phyloP scores from a whole-genome alignment of 2,329 filamentous ascomycete genomes.

The Hypomyces rosellus region DNA sequence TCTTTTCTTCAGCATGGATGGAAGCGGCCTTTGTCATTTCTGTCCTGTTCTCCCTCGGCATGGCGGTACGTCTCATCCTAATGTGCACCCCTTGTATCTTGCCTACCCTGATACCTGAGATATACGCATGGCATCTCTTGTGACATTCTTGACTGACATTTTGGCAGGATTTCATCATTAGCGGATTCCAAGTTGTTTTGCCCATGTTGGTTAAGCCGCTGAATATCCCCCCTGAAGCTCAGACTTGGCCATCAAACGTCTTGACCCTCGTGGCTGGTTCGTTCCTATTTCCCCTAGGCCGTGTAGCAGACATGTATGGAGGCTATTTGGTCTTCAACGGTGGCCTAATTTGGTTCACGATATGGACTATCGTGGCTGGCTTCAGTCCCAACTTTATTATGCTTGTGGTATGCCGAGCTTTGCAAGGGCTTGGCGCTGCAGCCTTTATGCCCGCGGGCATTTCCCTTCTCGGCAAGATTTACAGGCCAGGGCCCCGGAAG shows the following conservation, averaged over 20 bases:
- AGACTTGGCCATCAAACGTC: constrained; percentile 58
- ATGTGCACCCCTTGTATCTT: no score
- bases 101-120: no score
- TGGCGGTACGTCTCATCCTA: constrained; percentile 38
- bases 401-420: constrained; percentile 61
- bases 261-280: constrained; percentile 49
- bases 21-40: constrained; percentile 56
- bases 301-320: constrained; percentile 52
- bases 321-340: constrained; percentile 51
- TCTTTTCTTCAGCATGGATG: constrained; percentile 44
- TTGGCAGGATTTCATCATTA: constrained; percentile 61
- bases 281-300: constrained; percentile 56
- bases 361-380: constrained; percentile 60
- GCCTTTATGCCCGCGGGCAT: constrained; percentile 63
- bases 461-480: constrained; percentile 57
- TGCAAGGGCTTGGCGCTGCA: constrained; percentile 62
- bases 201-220: constrained; percentile 57
- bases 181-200: constrained; percentile 65
- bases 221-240: constrained; percentile 53
- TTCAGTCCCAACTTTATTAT: constrained; percentile 58
- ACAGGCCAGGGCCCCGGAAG: constrained; percentile 62
- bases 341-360: constrained; percentile 52
- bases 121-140: no score
- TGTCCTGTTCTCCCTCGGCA: constrained; percentile 52
- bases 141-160: background rate